phyloP scores from a whole-genome alignment of 2,329 filamentous ascomycete species.

The Cercospora brassicicola region DNA sequence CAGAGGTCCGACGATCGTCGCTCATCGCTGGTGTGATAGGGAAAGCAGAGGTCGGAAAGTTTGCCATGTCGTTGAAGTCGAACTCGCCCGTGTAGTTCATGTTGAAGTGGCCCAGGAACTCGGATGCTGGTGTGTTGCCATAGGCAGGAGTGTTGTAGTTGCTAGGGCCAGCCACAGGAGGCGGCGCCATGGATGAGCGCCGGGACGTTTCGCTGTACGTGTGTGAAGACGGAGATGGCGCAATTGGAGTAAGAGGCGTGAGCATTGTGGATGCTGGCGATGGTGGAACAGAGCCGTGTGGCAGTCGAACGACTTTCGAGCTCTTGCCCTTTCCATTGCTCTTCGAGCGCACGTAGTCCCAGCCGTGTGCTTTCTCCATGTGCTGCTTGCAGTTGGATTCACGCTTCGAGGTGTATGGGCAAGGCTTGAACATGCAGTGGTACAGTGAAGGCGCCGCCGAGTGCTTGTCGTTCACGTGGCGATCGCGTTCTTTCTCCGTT shows the following conservation, averaged over 20 bases:
- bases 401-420: conserved; percentile 91
- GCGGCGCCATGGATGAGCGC: conserved; percentile 38
- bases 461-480: conserved; percentile 96
- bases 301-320: conserved; percentile 55
- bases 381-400: conserved; percentile 98
- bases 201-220: conserved; percentile 37
- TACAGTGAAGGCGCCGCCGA: conserved; percentile 75
- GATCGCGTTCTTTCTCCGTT: conserved; percentile 95
- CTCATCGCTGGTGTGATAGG: conserved; percentile 40
- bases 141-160: conserved; percentile 34
- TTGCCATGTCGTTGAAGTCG: conserved; percentile 38
- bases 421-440: conserved; percentile 78
- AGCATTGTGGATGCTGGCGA: conserved; percentile 56
- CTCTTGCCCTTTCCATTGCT: conserved; percentile 73
- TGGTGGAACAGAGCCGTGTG: conserved; percentile 62
- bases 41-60: conserved; percentile 26
- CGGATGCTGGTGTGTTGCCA: conserved; percentile 34
- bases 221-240: conserved; percentile 45
- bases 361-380: conserved; percentile 95
- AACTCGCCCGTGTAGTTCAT: conserved; percentile 35
- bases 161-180: conserved; percentile 36
- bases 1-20: conserved; percentile 37
- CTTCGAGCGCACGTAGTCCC: conserved; percentile 89
- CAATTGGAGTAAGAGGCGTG: conserved; percentile 39
- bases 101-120: conserved; percentile 41